Conservation (phyloP, 257 asterid genomes). For the Solanum stenotomum region DNA sequence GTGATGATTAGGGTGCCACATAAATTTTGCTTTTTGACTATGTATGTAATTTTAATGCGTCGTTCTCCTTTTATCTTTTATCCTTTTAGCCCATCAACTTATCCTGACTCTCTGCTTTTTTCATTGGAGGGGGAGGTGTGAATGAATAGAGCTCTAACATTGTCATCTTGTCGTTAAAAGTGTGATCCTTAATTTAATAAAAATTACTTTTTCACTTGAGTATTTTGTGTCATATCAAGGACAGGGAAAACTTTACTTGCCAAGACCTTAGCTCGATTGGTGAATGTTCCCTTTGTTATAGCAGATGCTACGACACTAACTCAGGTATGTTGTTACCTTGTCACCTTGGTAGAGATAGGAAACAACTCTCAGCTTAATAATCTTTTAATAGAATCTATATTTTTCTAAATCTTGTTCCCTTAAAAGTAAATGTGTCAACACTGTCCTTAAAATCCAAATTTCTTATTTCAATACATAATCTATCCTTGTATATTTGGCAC, state of each 20-base stretch:
- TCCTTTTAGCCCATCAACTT: not conserved
- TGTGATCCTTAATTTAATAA: not conserved
- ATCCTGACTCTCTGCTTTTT: not conserved
- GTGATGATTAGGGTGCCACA: not conserved
- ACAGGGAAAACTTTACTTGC: constrained; percentile 99
- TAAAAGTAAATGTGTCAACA: not conserved
- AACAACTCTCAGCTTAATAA: not conserved
- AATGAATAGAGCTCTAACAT: not conserved
- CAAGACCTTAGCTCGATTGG: constrained; percentile 93
- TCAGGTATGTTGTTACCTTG: constrained; percentile 52
- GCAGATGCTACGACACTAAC: constrained; percentile 99
- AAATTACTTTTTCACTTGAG: constrained; percentile 49
- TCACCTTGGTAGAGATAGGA: not conserved
- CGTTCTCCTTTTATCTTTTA: not conserved
- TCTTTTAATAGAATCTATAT: not conserved
- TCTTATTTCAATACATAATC: not conserved
- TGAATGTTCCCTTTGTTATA: constrained; percentile 95
- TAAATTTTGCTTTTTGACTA: not conserved
- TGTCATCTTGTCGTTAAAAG: not conserved
- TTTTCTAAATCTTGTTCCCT: not conserved
- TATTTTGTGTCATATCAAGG: constrained; percentile 53
- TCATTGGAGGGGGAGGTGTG: not conserved
- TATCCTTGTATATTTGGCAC: not conserved
- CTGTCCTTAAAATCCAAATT: not conserved
- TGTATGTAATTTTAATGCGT: not conserved